A percentile compares a stretch with the other conserved stretches of the same genome.
phyloP scores from a whole-genome alignment of 768 basidiomycete species.

The Suillus luteus region DNA sequence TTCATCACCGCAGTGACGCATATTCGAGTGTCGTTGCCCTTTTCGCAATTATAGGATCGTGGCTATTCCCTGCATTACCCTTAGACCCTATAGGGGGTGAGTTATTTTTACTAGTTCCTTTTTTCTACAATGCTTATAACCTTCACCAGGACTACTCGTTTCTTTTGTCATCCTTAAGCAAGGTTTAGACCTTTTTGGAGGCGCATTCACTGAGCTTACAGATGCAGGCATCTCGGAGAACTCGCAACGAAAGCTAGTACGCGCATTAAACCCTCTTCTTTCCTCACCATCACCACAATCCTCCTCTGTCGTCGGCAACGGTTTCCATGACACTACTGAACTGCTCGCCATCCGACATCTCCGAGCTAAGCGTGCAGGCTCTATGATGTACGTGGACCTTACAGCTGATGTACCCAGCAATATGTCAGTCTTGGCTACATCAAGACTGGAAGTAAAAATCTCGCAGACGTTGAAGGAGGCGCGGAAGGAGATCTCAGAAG shows the following conservation, averaged over 20 bases:
- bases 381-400: conserved; percentile 82
- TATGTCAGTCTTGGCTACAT: conserved; percentile 59
- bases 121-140: conserved; percentile 9
- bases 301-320: conserved; percentile 13
- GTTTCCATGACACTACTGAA: conserved; percentile 20
- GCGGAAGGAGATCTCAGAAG: conserved; percentile 71
- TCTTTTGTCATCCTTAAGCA: conserved; percentile 87
- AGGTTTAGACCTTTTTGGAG: conserved; percentile 63
- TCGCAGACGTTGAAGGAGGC: conserved; percentile 51
- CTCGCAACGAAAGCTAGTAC: conserved; percentile 55
- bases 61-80: conserved; percentile 81
- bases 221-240: conserved; percentile 74
- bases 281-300: conserved; percentile 32
- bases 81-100: conserved; percentile 93
- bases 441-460: conserved; percentile 65
- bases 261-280: conserved; percentile 58
- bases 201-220: conserved; percentile 79
- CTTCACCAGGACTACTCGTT: conserved; percentile 69
- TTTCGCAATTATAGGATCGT: conserved; percentile 88
- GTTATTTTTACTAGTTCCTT: conserved; percentile 17
- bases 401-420: conserved; percentile 65
- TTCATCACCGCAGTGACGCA: conserved; percentile 97
- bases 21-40: conserved; percentile 92
- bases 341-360: conserved; percentile 54
- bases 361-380: conserved; percentile 77